Evolutionary conservation across 1,284 basidiomycete genomes (phyloP), one percentile per base, ranked within the genome.

Genomic region (Anthracocystis setariae): DNA sequence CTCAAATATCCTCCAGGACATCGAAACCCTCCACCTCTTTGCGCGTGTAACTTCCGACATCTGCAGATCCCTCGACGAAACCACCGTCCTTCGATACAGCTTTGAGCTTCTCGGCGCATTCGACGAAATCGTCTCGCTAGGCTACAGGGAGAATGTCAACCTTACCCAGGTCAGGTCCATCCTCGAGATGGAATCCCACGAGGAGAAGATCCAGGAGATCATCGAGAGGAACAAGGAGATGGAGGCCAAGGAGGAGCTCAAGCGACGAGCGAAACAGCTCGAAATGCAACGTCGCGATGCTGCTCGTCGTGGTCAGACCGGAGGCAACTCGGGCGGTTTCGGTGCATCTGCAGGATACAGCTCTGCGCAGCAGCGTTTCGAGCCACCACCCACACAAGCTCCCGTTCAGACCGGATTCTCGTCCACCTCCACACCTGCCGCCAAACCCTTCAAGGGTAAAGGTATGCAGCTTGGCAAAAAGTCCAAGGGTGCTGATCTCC

Each of bases 401-500:
- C 76, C 79, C 13, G 76, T 81, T 20, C 62, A 68, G 62, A 73
- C 70, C 50, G 70, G 70, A 46, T 73, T 73, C 54, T 57, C 54
- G 18, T 71, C 60, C 33, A 58, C 47, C 48, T 54, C 73, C 3
- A 61, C 76, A 32, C 72, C 74, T 8, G 58, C 64, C 13, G 66
- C 82, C 86, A 77, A 90, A 88, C 89, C 91, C 1, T 98, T 98
- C 89, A 97, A 96, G 86, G 90, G 91, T 51, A 89, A 90, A 32
- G 94, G 95, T 29, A 98, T 98, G 95, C 97, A 98, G 83, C 88
- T 98, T n/a, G 94, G 94, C 35, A 96, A 95, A 86, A 95, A 93
- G 84, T 90, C 90, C 48, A 90, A 90, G 78, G 90, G 92, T 73
- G 89, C 91, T 20, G 93, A 95, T 73, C 85, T 98, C 20, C 85